Base-by-base conservation (phyloP, 2,329 filamentous ascomycete genomes). In the Pyrenophora teres region DNA sequence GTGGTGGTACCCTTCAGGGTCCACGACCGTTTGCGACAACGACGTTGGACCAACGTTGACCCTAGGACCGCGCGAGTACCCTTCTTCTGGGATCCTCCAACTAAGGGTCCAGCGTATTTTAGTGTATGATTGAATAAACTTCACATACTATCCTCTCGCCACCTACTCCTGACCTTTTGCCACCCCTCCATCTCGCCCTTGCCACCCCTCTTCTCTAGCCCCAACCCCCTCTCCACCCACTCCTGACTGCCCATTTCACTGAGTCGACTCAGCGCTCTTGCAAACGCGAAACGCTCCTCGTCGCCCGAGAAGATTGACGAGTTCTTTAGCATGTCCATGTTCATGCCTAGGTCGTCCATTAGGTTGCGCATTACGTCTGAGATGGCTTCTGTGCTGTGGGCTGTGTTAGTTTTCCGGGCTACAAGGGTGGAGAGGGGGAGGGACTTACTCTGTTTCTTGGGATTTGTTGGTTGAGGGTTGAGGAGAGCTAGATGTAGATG, bases 221-320 rank as follows among this genome's bases (percentile, higher is more conserved):
- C 78, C 71, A 86, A 56, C 0, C 85, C 92, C 12, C 92, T 77
- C 76, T 97, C 93, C 3, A 97, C 89, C 94, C 94, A 99, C 72
- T 97, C 89, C 72, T 86, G 85, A 71, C 90, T 94, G 16, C 92
- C 90, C 94, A 99, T 99, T 75, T 97, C 92, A 47, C 81, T 88
- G 55, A 99, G 76, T 49, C 94, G 80, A 46, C 88, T 92, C 62
- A 97, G 74, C 1, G 94, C 94, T 46, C 94, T 80, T 19, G 92
- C 92, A 78, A 99, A 99, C 0, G 94, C 94, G 77, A 99, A 99
- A 0, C 91, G 84, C 76, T 99, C 94, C 77, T 99, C 94, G 52
- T 97, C 94, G 35, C 94, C 94, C 1, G 88, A 89, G 73, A 99
- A 99, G 33, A 97, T 84, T 60, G 84, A 90, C 36, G 87, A 91